A percentile compares a stretch with the other conserved stretches of the same genome.
Conservation (phyloP, 1,139 yeast genomes). For the Arxiozyma slooffiae region DNA sequence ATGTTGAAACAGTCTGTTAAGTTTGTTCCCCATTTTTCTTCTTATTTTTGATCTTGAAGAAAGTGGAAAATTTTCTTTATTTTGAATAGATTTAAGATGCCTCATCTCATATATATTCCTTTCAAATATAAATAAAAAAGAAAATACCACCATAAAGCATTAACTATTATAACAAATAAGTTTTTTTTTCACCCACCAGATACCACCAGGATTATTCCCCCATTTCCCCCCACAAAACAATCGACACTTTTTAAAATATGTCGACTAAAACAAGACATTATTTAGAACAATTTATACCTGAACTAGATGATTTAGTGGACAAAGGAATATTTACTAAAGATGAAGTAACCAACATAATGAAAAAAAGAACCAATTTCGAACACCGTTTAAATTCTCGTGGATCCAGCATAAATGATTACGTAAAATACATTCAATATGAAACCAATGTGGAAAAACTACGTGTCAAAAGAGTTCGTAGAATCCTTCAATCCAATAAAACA, state of each 20-base stretch:
- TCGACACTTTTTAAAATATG: conserved; percentile 33
- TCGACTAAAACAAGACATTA: conserved; percentile 69
- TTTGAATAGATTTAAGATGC: background rate
- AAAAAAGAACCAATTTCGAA: conserved; percentile 91
- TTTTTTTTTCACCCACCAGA: background rate
- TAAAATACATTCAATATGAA: conserved; percentile 76
- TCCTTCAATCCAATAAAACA: conserved; percentile 42
- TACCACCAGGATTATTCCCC: too few relatives aligned
- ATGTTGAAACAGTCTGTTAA: background rate
- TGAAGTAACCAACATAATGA: conserved; percentile 80
- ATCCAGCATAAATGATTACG: conserved; percentile 64
- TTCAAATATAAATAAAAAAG: background rate
- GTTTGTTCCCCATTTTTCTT: background rate
- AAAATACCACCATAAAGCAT: background rate
- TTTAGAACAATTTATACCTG: conserved; percentile 82
- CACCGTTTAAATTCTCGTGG: conserved; percentile 83
- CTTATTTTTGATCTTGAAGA: background rate
- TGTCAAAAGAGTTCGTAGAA: conserved; percentile 56
- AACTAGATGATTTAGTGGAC: conserved; percentile 74
- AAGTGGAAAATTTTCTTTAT: background rate
- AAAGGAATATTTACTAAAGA: conserved; percentile 71
- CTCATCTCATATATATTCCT: background rate
- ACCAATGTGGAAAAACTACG: conserved; percentile 69
- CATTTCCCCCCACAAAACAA: background rate
- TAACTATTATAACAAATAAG: too few relatives aligned